These are phyloP conservation scores for Tulasnella sp. DNA, from an alignment of 768 basidiomycete genomes.

Conservation along the genomic window DNA sequence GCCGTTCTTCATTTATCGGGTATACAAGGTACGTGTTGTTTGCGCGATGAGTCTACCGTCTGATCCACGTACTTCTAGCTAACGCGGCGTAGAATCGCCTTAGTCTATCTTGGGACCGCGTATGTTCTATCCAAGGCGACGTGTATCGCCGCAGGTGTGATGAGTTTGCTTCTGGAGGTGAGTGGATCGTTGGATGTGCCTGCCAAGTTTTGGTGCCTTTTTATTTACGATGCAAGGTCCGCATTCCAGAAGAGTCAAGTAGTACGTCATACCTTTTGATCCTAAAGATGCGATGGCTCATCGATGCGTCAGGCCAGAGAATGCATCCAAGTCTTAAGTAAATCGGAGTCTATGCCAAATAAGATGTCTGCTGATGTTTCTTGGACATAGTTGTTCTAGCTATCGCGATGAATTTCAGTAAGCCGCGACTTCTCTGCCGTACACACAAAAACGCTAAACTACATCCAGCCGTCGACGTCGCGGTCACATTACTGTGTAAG, in stretches of 20 bases:
- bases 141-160: neutral
- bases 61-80: neutral
- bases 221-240: no score
- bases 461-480: neutral
- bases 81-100: neutral
- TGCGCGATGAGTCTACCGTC: no score
- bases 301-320: no score
- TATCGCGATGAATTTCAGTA: neutral
- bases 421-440: neutral
- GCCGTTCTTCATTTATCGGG: neutral
- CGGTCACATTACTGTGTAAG: neutral
- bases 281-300: no score
- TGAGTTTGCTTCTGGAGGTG: neutral
- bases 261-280: no score
- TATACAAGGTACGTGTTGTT: neutral
- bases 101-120: neutral
- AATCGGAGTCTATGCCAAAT: no score
- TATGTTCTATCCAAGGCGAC: neutral
- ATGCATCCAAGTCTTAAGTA: no score
- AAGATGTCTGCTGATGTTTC: no score
- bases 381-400: neutral
- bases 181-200: neutral
- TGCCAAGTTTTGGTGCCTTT: no score
- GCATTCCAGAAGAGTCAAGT: no score
- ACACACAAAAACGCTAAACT: neutral